A percentile compares a stretch with the other conserved stretches of the same genome.
These are phyloP conservation scores for Clitoria ternatea DNA, from an alignment of 306 rosid genomes.

Conservation along the genomic window DNA sequence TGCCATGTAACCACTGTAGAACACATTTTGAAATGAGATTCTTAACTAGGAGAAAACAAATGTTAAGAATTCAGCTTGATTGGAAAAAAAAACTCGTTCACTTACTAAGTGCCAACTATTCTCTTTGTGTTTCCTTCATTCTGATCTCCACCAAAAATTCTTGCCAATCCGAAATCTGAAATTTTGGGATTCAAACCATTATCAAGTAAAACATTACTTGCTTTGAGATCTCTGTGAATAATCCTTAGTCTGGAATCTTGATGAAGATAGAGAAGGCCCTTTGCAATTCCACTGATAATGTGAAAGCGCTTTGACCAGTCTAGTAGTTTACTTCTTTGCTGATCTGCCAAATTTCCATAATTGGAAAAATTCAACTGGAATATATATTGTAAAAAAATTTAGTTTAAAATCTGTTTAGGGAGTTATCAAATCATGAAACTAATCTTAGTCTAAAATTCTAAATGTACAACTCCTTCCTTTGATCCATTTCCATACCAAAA, in stretches of 20 bases:
- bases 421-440: neutral
- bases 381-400: neutral
- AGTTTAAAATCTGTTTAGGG: neutral
- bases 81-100: neutral
- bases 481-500: conserved; percentile 35
- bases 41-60: neutral
- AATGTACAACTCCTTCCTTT: neutral
- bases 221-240: conserved; percentile 59
- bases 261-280: conserved; percentile 63
- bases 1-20: conserved; percentile 62
- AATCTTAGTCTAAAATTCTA: neutral
- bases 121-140: conserved; percentile 56
- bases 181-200: conserved; percentile 56
- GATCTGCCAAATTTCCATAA: conserved; percentile 30
- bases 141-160: conserved; percentile 54
- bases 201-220: conserved; percentile 66
- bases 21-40: neutral
- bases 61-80: neutral
- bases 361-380: neutral
- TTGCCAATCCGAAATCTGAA: conserved; percentile 72
- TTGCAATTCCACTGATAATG: conserved; percentile 48
- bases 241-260: conserved; percentile 60
- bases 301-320: conserved; percentile 53
- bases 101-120: conserved; percentile 72
- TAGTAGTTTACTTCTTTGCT: conserved; percentile 22